Conservation (phyloP, 768 basidiomycete genomes). For the Mycena albidolilacea region DNA sequence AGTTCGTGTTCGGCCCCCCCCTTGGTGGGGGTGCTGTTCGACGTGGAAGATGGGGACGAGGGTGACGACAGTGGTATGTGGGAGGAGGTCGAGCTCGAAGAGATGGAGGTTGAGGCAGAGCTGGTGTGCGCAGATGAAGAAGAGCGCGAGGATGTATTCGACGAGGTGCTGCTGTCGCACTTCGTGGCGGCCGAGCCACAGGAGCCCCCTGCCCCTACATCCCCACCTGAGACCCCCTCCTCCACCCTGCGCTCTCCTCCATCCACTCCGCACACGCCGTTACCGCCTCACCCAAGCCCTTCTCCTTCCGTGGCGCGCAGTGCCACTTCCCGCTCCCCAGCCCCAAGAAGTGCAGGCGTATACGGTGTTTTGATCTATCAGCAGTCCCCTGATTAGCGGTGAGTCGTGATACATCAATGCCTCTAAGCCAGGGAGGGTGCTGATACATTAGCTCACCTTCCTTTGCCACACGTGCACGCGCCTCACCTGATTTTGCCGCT, state of each 20-base stretch:
- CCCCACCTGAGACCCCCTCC: background rate
- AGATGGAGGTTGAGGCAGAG: no score
- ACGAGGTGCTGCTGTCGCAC: constrained; percentile 32
- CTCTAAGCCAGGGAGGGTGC: background rate
- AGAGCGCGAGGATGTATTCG: no score
- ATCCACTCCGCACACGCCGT: constrained; percentile 45
- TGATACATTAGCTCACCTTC: background rate
- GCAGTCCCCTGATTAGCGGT: background rate
- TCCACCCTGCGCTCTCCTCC: constrained; percentile 40
- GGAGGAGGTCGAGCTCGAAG: no score
- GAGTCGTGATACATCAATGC: background rate
- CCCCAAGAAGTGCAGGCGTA: background rate
- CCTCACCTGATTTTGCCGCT: background rate
- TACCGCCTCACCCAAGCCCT: constrained; percentile 46
- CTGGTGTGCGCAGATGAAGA: background rate
- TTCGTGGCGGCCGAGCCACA: background rate
- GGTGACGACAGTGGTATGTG: no score
- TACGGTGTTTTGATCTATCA: background rate
- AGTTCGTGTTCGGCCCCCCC: constrained; percentile 25
- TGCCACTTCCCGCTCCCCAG: constrained; percentile 43
- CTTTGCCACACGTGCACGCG: background rate
- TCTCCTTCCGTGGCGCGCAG: constrained; percentile 36
- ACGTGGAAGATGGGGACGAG: constrained; percentile 22
- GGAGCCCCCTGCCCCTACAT: no score
- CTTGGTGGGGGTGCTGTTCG: constrained; percentile 23